These are phyloP conservation scores for Neofusicoccum parvum DNA, from an alignment of 2,329 filamentous ascomycete genomes.

Conservation along the genomic window DNA sequence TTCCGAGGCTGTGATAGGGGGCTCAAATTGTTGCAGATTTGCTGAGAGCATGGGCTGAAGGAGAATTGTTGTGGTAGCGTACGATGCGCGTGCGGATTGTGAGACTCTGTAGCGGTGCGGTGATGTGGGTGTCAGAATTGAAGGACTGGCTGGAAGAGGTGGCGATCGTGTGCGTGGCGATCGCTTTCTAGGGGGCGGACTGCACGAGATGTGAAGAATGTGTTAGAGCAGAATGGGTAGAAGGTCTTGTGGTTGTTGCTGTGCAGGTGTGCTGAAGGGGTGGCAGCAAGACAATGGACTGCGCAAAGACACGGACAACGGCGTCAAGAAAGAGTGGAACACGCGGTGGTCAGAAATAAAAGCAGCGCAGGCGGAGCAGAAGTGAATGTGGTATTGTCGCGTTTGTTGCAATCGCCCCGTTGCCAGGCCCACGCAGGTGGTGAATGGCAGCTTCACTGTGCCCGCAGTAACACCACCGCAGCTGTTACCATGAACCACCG, in stretches of 20 bases:
- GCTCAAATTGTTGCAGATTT: not conserved
- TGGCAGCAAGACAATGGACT: not conserved
- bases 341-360: not conserved
- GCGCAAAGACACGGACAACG: too few relatives aligned
- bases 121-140: not conserved
- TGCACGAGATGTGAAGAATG: not conserved
- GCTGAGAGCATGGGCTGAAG: not conserved
- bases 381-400: not conserved
- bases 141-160: not conserved
- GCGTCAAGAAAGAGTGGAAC: not conserved
- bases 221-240: not conserved
- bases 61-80: not conserved
- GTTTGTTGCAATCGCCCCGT: not conserved
- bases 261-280: not conserved
- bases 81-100: too few relatives aligned
- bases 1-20: not conserved
- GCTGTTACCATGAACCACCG: not conserved
- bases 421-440: not conserved
- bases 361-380: not conserved
- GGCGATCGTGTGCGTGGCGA: too few relatives aligned
- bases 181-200: too few relatives aligned
- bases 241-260: not conserved
- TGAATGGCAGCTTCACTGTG: not conserved
- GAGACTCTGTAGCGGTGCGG: too few relatives aligned
- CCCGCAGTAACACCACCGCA: not conserved